phyloP scores from a whole-genome alignment of 305 asterid genomes.

The Ruellia speciosa region DNA sequence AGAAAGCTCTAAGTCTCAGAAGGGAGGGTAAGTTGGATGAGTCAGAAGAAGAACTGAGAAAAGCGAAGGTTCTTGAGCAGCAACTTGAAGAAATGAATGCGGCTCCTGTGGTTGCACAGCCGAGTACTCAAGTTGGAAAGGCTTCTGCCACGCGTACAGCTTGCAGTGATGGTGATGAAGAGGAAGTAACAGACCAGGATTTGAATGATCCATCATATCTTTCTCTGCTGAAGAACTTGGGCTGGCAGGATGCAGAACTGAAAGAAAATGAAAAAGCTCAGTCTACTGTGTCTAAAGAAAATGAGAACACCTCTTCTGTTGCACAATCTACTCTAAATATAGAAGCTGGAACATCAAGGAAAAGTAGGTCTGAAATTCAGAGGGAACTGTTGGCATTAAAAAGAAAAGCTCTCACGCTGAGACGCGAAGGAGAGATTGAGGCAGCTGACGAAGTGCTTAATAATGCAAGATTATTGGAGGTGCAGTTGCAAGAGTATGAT shows the following conservation, averaged over 20 bases:
- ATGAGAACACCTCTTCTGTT: conserved; percentile 18
- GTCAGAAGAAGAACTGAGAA: conserved; percentile 78
- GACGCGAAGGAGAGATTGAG: conserved; percentile 75
- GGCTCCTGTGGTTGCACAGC: conserved; percentile 32
- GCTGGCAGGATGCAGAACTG: conserved; percentile 65
- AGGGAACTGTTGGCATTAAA: conserved; percentile 73
- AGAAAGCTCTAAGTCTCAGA: conserved; percentile 70
- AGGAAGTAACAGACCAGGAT: conserved; percentile 79
- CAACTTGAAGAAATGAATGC: conserved; percentile 79
- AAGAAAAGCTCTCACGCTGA: conserved; percentile 68
- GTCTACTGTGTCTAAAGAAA: conserved; percentile 25
- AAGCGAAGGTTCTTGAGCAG: conserved; percentile 75
- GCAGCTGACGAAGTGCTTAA: conserved; percentile 82
- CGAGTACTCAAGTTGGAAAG: conserved; percentile 26
- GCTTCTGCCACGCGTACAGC: conserved; percentile 15
- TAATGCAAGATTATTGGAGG: conserved; percentile 51
- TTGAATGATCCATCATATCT: conserved; percentile 77
- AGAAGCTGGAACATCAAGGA: conserved; percentile 31
- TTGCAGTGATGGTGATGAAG: conserved; percentile 34
- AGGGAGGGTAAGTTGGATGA: conserved; percentile 78
- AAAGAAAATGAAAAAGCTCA: conserved; percentile 23
- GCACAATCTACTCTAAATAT: conserved; percentile 23
- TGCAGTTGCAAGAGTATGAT: conserved; percentile 57
- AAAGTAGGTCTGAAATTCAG: conserved; percentile 71
- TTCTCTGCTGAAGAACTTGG: conserved; percentile 70